phyloP scores from a whole-genome alignment of 345 rosid genomes.

The Psidium friedrichsthalianum region DNA sequence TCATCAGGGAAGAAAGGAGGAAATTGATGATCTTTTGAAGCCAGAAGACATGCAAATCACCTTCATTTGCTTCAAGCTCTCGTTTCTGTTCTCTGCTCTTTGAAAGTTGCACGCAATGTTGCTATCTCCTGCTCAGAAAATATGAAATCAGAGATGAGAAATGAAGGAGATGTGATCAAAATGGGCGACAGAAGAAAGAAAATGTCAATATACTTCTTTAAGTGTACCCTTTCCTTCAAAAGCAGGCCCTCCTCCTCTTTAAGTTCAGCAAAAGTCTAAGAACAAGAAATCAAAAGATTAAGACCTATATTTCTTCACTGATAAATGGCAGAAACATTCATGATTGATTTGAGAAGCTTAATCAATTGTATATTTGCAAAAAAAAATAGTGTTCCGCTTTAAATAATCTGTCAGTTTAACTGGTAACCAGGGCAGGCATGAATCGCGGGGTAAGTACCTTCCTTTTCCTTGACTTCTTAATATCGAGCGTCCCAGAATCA shows the following conservation, averaged over 20 bases:
- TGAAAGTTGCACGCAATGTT: slow-evolving; percentile 29
- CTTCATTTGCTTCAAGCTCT: slow-evolving; percentile 70
- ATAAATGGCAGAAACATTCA: neutral
- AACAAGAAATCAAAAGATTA: neutral
- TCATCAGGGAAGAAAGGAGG: neutral
- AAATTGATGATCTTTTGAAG: neutral
- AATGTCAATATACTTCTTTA: slow-evolving; percentile 15
- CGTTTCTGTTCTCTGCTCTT: slow-evolving; percentile 37
- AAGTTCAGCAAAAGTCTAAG: slow-evolving; percentile 73
- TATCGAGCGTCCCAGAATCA: slow-evolving; percentile 27
- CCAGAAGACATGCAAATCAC: slow-evolving; percentile 11
- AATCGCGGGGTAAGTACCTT: slow-evolving; percentile 32
- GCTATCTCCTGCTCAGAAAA: slow-evolving; percentile 50
- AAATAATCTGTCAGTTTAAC: neutral
- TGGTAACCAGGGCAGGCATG: neutral
- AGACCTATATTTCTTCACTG: neutral
- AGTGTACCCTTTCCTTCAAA: slow-evolving; percentile 37
- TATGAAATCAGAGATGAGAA: neutral
- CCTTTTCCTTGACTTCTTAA: slow-evolving; percentile 41
- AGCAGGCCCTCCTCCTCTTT: slow-evolving; percentile 47
- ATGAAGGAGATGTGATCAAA: neutral
- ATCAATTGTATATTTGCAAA: neutral
- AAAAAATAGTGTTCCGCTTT: neutral
- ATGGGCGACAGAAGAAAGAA: neutral
- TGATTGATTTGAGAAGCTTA: neutral